Conservation (phyloP, 371 early-diverging fungal species). For the Caulochytrium protostelioides region DNA sequence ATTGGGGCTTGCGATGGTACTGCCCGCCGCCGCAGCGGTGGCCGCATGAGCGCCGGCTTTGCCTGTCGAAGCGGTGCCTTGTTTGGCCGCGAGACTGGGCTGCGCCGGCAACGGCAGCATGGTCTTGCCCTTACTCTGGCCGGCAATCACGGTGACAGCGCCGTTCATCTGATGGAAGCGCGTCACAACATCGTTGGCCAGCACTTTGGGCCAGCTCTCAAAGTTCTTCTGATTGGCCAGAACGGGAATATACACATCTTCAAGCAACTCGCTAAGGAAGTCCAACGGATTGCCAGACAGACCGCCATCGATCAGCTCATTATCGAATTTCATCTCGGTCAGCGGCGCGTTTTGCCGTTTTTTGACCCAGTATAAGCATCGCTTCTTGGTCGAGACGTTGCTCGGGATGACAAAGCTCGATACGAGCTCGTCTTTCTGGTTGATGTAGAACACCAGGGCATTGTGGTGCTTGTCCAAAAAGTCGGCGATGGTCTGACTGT, state of each 20-base stretch:
- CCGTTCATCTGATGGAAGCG: slow-evolving; percentile 31
- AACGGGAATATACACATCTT: slow-evolving; percentile 33
- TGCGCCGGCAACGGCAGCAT: slow-evolving; percentile 36
- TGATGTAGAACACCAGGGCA: slow-evolving; percentile 29
- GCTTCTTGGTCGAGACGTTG: slow-evolving; percentile 21
- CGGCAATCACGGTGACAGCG: slow-evolving; percentile 32
- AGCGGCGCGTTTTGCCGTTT: slow-evolving; percentile 13
- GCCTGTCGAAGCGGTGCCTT: no score
- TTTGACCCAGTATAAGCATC: slow-evolving; percentile 30
- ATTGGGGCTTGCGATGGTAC: no score
- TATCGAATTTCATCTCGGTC: slow-evolving; percentile 21
- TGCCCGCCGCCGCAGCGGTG: no score
- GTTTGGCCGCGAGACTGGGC: no score
- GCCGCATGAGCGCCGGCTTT: no score
- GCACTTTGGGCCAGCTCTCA: slow-evolving; percentile 37
- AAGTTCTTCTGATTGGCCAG: slow-evolving; percentile 30
- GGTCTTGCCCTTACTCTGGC: slow-evolving; percentile 36
- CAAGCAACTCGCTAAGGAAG: slow-evolving; percentile 22
- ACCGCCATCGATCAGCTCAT: slow-evolving; percentile 28
- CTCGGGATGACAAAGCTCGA: no score
- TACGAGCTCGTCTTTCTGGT: slow-evolving; percentile 24
- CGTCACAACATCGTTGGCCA: slow-evolving; percentile 30
- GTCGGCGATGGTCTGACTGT: slow-evolving; percentile 21
- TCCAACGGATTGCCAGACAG: slow-evolving; percentile 27
- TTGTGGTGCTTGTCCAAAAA: slow-evolving; percentile 24